Base-by-base conservation (phyloP, 2,329 filamentous ascomycete genomes). In the Cryphonectria parasitica region DNA sequence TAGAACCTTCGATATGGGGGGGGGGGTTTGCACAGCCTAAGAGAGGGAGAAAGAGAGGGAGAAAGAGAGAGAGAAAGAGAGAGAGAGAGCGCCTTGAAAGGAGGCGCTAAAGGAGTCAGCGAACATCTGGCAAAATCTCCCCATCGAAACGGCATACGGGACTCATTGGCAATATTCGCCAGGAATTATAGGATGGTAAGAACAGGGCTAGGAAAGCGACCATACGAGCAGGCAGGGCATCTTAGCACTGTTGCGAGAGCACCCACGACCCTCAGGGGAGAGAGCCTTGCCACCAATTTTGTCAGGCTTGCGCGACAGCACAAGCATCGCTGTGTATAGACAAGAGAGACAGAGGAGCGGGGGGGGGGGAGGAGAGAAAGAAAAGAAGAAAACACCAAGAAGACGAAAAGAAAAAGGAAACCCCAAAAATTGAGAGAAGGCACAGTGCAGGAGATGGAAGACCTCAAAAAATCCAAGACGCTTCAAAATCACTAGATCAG, bases 61-160 rank as follows among this genome's bases (percentile, higher is more conserved):
- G n/a, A n/a, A n/a, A n/a, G n/a, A n/a, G n/a, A n/a, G n/a, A n/a
- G n/a, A n/a, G n/a, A n/a, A n/a, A n/a, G n/a, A n/a, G n/a, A n/a
- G n/a, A n/a, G n/a, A n/a, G 36, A 39, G 36, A n/a, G n/a, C 39
- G 34, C n/a, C 60, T 41, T 62, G 19, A 19, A 58, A 6, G 28
- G 25, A 31, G 54, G 54, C 60, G 60, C 60, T 62, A 41, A 13
- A n/a, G 41, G 60, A 58, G 25, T 58, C 25, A 58, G 54, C 28
- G 25, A 17, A 17, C 25, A 56, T 31, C 25, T 56, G 25, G 45
- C 45, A 45, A 13, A 34, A 31, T 62, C 58, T 19, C 60, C 22
- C 60, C 22, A 39, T 36, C 8, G 60, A 19, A 34, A 62, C 17
- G 28, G 54, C 31, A 39, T 22, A 6, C 34, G 56, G 31, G 15